Percentiles rank a stretch among this genome's conserved stretches.
phyloP scores from a whole-genome alignment of 495 filamentous ascomycete species.

The Cercophora scortea region DNA sequence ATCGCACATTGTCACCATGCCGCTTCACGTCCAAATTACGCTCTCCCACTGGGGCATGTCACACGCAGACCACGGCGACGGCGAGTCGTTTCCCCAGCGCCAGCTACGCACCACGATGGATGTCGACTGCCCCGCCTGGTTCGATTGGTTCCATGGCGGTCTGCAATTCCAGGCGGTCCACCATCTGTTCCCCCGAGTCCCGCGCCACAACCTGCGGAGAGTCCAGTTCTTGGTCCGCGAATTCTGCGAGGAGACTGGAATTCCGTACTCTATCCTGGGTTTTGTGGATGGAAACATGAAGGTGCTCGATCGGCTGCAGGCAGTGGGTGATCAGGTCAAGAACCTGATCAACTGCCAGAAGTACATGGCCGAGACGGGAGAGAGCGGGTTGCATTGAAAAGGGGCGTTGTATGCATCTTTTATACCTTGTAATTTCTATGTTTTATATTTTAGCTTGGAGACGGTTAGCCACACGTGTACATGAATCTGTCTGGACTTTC shows the following conservation, averaged over 20 bases:
- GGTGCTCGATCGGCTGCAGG: conserved; percentile 28
- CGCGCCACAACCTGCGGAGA: conserved; percentile 37
- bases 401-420: too few species aligned
- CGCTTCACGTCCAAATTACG: conserved; percentile 44
- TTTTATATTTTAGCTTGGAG: too few species aligned
- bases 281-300: conserved; percentile 37
- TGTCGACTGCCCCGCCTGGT: conserved; percentile 40
- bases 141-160: conserved; percentile 41
- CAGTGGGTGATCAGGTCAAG: conserved; percentile 34
- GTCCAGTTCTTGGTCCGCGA: conserved; percentile 33
- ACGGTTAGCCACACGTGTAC: too few species aligned
- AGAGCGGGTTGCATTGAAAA: conserved; percentile 24
- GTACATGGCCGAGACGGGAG: conserved; percentile 36
- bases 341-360: conserved; percentile 33
- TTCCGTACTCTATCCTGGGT: conserved; percentile 33
- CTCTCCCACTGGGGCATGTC: conserved; percentile 46
- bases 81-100: conserved; percentile 41
- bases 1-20: conserved; percentile 40
- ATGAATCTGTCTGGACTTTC: too few species aligned
- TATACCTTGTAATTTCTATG: too few species aligned
- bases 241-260: conserved; percentile 36
- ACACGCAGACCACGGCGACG: conserved; percentile 37
- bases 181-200: conserved; percentile 39
- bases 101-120: conserved; percentile 45
- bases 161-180: conserved; percentile 44